phyloP scores from a whole-genome alignment of 805 yeast species.

The Yarrowia sp. region DNA sequence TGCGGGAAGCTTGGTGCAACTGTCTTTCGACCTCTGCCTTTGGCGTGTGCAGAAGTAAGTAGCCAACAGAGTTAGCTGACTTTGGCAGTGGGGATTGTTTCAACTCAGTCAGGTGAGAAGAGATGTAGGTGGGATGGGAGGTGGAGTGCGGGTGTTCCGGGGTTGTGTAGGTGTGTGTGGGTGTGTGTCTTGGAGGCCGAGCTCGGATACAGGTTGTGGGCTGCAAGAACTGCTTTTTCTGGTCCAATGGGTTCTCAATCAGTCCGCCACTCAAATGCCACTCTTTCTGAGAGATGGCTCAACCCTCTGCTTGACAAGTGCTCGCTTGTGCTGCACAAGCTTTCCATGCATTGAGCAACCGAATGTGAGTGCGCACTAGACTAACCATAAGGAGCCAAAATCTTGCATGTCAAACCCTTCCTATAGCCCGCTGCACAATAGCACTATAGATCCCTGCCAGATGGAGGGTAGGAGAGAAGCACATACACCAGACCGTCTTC shows the following conservation, averaged over 20 bases:
- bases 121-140: too few relatives aligned
- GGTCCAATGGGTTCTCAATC: too few relatives aligned
- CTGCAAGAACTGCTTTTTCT: too few relatives aligned
- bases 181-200: too few relatives aligned
- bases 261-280: constrained; percentile 5
- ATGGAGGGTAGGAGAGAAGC: background rate
- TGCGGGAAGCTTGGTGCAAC: constrained; percentile 15
- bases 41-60: constrained; percentile 18
- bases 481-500: too few relatives aligned
- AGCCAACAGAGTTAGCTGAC: constrained; percentile 28
- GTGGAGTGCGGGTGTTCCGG: too few relatives aligned
- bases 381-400: constrained; percentile 32
- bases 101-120: background rate
- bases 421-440: constrained; percentile 12
- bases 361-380: constrained; percentile 32
- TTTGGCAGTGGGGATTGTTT: constrained; percentile 3
- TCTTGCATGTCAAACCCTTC: constrained; percentile 3
- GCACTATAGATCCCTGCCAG: constrained; percentile 19
- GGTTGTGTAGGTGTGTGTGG: too few relatives aligned
- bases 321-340: constrained; percentile 34
- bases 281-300: constrained; percentile 6
- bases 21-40: constrained; percentile 24
- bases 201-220: too few relatives aligned
- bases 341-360: constrained; percentile 36
- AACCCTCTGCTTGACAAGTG: constrained; percentile 6